These are phyloP conservation scores for Lactarius pseudohatsudake DNA, from an alignment of 768 basidiomycete genomes.

Conservation along the genomic window DNA sequence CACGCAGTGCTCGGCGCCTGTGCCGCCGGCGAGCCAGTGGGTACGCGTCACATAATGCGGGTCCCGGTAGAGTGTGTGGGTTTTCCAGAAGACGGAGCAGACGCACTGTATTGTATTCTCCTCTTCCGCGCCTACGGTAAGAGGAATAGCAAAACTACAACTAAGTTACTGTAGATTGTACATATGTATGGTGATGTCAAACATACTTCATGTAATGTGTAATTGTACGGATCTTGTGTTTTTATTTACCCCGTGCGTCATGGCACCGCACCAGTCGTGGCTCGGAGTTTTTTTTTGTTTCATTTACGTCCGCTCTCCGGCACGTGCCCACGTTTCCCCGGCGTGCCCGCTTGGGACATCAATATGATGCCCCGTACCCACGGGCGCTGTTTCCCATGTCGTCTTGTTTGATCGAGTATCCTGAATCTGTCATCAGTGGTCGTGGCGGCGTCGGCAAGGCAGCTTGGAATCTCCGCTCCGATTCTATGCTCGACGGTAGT, in stretches of 20 bases:
- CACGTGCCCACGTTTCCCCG: background rate
- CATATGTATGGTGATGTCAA: background rate
- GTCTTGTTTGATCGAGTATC: background rate
- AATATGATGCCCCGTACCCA: background rate
- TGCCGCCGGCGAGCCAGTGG: background rate
- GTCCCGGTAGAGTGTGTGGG: no score
- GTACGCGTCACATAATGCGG: background rate
- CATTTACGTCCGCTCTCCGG: no score
- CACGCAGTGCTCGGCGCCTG: background rate
- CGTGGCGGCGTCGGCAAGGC: background rate
- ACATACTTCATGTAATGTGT: background rate
- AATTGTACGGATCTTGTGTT: background rate
- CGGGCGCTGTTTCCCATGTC: background rate
- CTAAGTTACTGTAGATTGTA: background rate
- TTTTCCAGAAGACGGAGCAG: no score
- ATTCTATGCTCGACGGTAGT: constrained; percentile 7
- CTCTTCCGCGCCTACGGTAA: background rate
- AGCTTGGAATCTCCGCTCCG: constrained; percentile 12
- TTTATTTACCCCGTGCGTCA: background rate
- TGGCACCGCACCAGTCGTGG: background rate
- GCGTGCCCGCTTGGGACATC: background rate
- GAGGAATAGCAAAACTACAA: background rate
- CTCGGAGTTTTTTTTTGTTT: background rate
- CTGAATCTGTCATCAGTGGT: background rate
- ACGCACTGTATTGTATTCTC: background rate